These are phyloP conservation scores for Candida succiphila DNA, from an alignment of 805 yeast species.

Conservation along the genomic window DNA sequence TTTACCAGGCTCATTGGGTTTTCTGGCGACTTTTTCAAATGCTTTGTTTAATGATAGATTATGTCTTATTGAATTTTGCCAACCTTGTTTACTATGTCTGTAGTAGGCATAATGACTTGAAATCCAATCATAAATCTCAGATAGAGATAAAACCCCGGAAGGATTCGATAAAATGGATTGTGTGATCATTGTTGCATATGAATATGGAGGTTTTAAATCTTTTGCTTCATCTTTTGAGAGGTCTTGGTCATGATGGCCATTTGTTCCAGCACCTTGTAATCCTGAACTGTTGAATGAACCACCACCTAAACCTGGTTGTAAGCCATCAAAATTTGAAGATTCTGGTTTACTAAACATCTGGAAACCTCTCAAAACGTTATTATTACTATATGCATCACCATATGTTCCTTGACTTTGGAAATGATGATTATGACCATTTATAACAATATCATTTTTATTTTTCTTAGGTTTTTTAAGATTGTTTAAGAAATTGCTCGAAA, in stretches of 20 bases:
- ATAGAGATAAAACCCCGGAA: conserved; percentile 80
- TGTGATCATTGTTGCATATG: conserved; percentile 97
- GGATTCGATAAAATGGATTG: conserved; percentile 86
- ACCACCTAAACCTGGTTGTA: background rate
- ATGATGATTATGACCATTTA: background rate
- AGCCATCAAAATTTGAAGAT: background rate
- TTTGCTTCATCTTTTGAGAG: conserved; percentile 84
- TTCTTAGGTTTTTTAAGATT: conserved; percentile 22
- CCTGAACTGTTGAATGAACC: conserved; percentile 1
- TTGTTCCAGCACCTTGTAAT: conserved; percentile 4
- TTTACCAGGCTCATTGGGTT: conserved; percentile 95
- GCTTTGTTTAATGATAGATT: conserved; percentile 92
- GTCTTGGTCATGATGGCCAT: conserved; percentile 31
- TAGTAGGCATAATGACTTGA: conserved; percentile 83
- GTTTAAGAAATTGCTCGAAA: conserved; percentile 39
- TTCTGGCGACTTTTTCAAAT: conserved; percentile 92
- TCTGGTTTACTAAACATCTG: conserved; percentile 41
- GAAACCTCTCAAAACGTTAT: conserved; percentile 31
- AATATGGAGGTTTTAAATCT: conserved; percentile 92
- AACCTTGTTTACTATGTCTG: conserved; percentile 85
- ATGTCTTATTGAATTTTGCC: conserved; percentile 98
- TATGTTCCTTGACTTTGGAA: conserved; percentile 4
- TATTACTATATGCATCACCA: conserved; percentile 8
- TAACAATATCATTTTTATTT: background rate
- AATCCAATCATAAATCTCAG: conserved; percentile 92